Conservation (phyloP, 1,284 basidiomycete genomes). For the Moniliella sp. region DNA sequence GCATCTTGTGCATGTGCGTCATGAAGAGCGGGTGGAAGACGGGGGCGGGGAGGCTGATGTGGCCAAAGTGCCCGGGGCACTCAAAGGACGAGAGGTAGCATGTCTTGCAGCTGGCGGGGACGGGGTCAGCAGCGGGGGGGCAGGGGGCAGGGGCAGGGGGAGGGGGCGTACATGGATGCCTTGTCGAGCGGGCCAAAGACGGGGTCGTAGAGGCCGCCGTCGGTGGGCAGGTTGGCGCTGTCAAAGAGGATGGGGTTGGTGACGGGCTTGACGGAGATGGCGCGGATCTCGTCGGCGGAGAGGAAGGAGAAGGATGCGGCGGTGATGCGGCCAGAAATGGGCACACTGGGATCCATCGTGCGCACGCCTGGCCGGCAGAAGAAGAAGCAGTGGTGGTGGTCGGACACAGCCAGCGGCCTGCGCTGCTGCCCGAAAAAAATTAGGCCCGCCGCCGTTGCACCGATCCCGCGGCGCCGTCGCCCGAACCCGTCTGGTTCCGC, state of each 20-base stretch:
- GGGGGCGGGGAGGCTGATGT: slow-evolving; percentile 83
- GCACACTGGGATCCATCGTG: slow-evolving; percentile 73
- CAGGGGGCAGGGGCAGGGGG: too few relatives aligned
- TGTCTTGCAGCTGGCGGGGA: slow-evolving; percentile 69
- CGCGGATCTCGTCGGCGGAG: slow-evolving; percentile 64
- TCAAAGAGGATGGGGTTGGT: slow-evolving; percentile 80
- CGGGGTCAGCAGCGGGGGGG: not conserved
- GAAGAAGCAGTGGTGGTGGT: too few relatives aligned
- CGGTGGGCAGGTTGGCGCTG: slow-evolving; percentile 73
- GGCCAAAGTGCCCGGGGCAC: slow-evolving; percentile 97
- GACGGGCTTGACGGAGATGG: slow-evolving; percentile 89
- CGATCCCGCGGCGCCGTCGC: not conserved
- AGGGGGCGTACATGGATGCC: slow-evolving; percentile 39
- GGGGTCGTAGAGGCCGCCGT: slow-evolving; percentile 83
- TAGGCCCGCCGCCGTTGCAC: not conserved
- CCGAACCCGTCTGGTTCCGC: not conserved
- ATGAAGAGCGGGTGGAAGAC: slow-evolving; percentile 95
- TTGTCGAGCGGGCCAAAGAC: slow-evolving; percentile 71
- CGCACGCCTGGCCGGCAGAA: too few relatives aligned
- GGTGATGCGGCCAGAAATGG: slow-evolving; percentile 60
- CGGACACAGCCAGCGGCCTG: not conserved
- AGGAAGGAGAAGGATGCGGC: slow-evolving; percentile 87
- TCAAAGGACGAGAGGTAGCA: slow-evolving; percentile 74
- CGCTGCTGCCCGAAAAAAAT: not conserved
- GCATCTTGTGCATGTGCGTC: slow-evolving; percentile 65